phyloP scores from a whole-genome alignment of 805 yeast species.

The Scheffersomyces amazonensis region DNA sequence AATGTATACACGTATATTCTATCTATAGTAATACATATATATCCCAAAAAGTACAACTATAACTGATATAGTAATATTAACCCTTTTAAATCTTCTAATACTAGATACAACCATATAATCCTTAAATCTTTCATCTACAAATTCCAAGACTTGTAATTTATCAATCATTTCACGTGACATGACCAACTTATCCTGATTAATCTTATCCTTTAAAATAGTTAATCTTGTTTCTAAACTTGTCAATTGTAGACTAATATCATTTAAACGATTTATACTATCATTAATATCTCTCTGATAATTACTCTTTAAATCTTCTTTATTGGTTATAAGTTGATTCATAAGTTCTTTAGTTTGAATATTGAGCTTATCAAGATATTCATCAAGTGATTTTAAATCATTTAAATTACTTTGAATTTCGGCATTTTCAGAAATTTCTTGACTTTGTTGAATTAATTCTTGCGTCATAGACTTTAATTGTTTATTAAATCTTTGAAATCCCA shows the following conservation, averaged over 20 bases:
- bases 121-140: conserved; percentile 23
- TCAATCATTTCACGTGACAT: conserved; percentile 23
- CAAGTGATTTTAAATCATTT: conserved; percentile 14
- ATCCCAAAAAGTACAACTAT: conserved; percentile 14
- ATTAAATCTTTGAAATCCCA: neutral
- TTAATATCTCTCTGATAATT: conserved; percentile 24
- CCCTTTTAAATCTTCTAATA: conserved; percentile 26
- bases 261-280: conserved; percentile 22
- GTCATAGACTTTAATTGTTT: neutral
- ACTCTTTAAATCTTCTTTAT: conserved; percentile 14
- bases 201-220: conserved; percentile 16
- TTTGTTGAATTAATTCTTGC: neutral
- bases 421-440: neutral
- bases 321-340: conserved; percentile 13
- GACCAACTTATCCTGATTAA: conserved; percentile 21
- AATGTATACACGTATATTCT: too few relatives aligned
- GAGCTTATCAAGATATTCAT: conserved; percentile 15
- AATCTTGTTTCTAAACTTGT: conserved; percentile 24
- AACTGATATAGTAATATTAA: conserved; percentile 16
- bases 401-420: conserved; percentile 1
- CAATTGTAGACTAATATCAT: conserved; percentile 23
- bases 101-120: conserved; percentile 23
- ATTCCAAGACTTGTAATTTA: conserved; percentile 30
- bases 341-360: conserved; percentile 15
- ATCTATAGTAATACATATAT: conserved; percentile 6